A percentile compares a stretch with the other conserved stretches of the same genome.
phyloP scores from a whole-genome alignment of 768 basidiomycete species.

The Kwoniella sp. region DNA sequence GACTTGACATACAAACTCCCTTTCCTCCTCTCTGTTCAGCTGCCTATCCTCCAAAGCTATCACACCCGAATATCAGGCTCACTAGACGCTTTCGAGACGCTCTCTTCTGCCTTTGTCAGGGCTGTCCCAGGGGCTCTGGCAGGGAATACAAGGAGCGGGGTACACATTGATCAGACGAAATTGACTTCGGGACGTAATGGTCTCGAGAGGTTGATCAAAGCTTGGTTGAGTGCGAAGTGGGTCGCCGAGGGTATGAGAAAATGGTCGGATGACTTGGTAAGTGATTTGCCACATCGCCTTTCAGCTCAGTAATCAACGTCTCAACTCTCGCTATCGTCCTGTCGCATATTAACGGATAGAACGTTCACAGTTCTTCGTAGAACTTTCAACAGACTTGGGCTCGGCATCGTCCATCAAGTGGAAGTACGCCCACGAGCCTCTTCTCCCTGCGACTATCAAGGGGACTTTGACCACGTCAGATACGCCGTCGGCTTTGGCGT shows the following conservation, averaged over 20 bases:
- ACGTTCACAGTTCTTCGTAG: conserved; percentile 95
- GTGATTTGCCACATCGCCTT: conserved; percentile 55
- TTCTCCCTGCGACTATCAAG: conserved; percentile 25
- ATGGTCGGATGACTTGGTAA: conserved; percentile 90
- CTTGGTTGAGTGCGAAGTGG: conserved; percentile 76
- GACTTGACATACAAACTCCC: conserved; percentile 72
- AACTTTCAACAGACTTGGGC: conserved; percentile 65
- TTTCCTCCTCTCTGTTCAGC: conserved; percentile 81
- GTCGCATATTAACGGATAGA: too few relatives aligned
- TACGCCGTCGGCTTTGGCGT: conserved; percentile 56
- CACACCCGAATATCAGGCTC: conserved; percentile 75
- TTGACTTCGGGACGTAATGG: conserved; percentile 84
- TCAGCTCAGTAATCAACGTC: neutral
- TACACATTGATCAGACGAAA: conserved; percentile 63
- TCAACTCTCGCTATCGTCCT: neutral
- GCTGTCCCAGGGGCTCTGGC: conserved; percentile 87
- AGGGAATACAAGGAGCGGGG: conserved; percentile 62
- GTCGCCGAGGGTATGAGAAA: conserved; percentile 68
- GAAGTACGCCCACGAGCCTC: conserved; percentile 29
- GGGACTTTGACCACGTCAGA: neutral
- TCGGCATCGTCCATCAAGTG: conserved; percentile 19
- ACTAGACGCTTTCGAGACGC: conserved; percentile 88
- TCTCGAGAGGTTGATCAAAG: conserved; percentile 79
- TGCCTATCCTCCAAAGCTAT: conserved; percentile 80
- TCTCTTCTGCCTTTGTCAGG: conserved; percentile 82